Conservation (phyloP, 108 stramenopile species). For the Skeletonema tropicum region DNA sequence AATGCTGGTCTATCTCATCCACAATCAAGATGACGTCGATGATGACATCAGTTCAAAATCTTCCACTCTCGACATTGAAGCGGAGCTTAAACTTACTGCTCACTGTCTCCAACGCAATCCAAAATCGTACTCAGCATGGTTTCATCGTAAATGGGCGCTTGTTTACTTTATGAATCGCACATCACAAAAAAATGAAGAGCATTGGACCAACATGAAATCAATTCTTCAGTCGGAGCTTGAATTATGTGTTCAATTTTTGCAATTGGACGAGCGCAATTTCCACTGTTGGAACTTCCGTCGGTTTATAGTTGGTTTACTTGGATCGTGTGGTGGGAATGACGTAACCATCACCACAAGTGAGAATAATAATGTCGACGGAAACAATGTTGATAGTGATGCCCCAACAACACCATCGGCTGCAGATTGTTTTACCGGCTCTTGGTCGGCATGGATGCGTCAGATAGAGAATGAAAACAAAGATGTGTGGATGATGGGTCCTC, state of each 20-base stretch:
- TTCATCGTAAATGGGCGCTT: conserved; percentile 97
- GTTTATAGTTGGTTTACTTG: conserved; percentile 62
- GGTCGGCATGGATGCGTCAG: conserved; percentile 33
- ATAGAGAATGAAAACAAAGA: not conserved
- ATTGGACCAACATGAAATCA: conserved; percentile 5
- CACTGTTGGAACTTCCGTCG: conserved; percentile 99
- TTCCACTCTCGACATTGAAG: conserved; percentile 20
- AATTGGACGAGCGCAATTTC: conserved; percentile 95
- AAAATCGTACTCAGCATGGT: conserved; percentile 97
- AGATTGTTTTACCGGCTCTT: conserved; percentile 24
- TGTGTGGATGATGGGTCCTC: conserved; percentile 61
- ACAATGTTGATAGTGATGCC: conserved; percentile 4
- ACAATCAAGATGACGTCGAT: not conserved
- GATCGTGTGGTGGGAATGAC: conserved; percentile 37
- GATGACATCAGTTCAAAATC: not conserved
- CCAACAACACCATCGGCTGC: not conserved
- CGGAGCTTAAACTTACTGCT: conserved; percentile 74
- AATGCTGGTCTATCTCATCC: conserved; percentile 38
- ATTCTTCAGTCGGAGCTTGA: conserved; percentile 69
- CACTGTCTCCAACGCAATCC: conserved; percentile 89
- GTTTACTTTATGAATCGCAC: conserved; percentile 33
- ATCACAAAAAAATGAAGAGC: conserved; percentile 4
- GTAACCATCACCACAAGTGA: not conserved
- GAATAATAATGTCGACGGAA: conserved; percentile 6
- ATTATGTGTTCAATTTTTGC: conserved; percentile 84